Conservation (phyloP, 495 filamentous ascomycete genomes). For the Xylona heveae region DNA sequence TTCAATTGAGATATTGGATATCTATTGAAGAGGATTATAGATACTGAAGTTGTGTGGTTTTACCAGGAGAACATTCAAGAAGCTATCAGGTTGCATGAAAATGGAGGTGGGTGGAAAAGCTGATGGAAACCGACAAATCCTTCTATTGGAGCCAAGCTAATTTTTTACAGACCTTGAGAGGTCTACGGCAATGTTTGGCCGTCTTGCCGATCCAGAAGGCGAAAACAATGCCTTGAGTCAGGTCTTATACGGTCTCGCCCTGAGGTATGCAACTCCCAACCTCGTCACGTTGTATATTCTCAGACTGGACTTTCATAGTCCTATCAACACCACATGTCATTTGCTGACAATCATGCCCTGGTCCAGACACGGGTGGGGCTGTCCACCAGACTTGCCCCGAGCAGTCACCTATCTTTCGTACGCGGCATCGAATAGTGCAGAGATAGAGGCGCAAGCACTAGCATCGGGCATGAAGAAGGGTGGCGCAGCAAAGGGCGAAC, state of each 20-base stretch:
- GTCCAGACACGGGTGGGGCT: slow-evolving; percentile 83
- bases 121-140: background rate
- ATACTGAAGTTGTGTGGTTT: slow-evolving; percentile 15
- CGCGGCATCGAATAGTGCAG: slow-evolving; percentile 79
- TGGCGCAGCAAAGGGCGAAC: slow-evolving; percentile 85
- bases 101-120: slow-evolving; percentile 31
- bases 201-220: slow-evolving; percentile 66
- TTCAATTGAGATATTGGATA: background rate
- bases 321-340: background rate
- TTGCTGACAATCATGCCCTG: slow-evolving; percentile 1
- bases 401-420: slow-evolving; percentile 68
- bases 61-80: slow-evolving; percentile 72
- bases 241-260: slow-evolving; percentile 84
- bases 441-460: slow-evolving; percentile 65
- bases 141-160: background rate
- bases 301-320: no score
- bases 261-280: slow-evolving; percentile 38
- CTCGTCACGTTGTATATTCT: slow-evolving; percentile 1
- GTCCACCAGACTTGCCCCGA: slow-evolving; percentile 40
- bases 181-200: slow-evolving; percentile 72
- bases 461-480: slow-evolving; percentile 77
- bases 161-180: slow-evolving; percentile 27
- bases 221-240: slow-evolving; percentile 85
- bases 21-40: background rate
- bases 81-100: slow-evolving; percentile 87